Evolutionary conservation across 2,329 filamentous ascomycete genomes (phyloP).

Genomic region (Fusarium cyanostomum): DNA sequence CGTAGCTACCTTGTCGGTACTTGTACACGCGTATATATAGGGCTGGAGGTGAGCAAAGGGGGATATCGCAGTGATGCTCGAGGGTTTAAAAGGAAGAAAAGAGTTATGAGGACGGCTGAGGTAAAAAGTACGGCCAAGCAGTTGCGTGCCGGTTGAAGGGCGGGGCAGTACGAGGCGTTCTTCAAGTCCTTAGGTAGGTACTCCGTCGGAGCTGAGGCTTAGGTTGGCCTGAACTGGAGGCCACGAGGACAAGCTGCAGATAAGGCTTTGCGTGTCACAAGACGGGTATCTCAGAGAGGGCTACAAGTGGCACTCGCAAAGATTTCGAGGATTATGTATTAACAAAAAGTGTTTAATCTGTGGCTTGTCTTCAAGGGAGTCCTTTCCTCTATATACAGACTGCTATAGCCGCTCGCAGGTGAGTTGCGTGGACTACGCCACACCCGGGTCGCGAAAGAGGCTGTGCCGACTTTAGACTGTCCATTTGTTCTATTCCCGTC

Average conservation of each 20-base stretch:
- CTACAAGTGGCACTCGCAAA: too few relatives aligned
- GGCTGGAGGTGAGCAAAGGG: not conserved
- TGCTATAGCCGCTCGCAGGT: not conserved
- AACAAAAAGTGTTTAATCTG: not conserved
- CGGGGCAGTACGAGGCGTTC: slow-evolving; percentile 1
- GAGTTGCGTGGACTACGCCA: slow-evolving; percentile 30
- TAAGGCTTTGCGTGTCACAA: not conserved
- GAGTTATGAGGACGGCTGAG: not conserved
- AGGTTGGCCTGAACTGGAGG: not conserved
- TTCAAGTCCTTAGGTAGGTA: slow-evolving; percentile 3
- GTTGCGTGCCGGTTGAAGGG: not conserved
- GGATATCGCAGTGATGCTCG: not conserved
- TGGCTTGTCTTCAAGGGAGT: not conserved
- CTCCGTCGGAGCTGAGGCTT: not conserved
- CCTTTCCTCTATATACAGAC: not conserved
- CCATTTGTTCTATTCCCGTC: slow-evolving; percentile 29
- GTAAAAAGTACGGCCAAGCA: not conserved
- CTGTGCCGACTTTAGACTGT: slow-evolving; percentile 25
- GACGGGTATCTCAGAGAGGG: not conserved
- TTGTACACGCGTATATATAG: slow-evolving; percentile 1
- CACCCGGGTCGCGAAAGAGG: slow-evolving; percentile 27
- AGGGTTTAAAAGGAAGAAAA: not conserved
- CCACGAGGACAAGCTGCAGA: not conserved
- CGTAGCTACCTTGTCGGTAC: slow-evolving; percentile 10
- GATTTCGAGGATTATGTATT: too few relatives aligned